Conservation (phyloP, 148 eudicot species). For the Arctostaphylos glauca region DNA sequence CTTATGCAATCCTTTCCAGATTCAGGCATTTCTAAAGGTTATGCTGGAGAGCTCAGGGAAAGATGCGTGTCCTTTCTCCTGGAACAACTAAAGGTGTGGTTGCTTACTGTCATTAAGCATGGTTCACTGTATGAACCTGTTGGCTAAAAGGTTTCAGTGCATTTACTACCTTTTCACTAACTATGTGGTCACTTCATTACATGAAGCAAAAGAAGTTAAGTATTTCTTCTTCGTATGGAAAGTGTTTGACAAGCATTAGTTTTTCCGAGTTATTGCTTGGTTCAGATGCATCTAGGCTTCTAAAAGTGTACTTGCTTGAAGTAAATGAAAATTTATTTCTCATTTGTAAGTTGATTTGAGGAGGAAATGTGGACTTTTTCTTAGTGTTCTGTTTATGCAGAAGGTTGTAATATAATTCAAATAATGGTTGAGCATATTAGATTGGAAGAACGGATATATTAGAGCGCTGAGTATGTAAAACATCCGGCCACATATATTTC, state of each 20-base stretch:
- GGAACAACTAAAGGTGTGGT: slow-evolving; percentile 60
- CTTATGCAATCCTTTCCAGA: slow-evolving; percentile 36
- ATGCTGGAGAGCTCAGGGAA: slow-evolving; percentile 58
- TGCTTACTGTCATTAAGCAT: background rate
- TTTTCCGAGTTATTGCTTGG: background rate
- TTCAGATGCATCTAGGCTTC: background rate
- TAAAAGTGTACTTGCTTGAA: background rate
- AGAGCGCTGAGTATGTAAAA: background rate
- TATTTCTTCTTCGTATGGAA: background rate
- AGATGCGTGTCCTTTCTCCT: slow-evolving; percentile 68
- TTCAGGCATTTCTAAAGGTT: slow-evolving; percentile 60
- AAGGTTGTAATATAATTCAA: background rate
- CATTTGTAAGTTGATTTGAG: background rate
- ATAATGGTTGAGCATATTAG: background rate
- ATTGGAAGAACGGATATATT: background rate
- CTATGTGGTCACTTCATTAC: background rate
- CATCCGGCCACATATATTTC: background rate
- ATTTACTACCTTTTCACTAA: background rate
- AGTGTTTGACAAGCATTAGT: background rate
- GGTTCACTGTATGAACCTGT: background rate
- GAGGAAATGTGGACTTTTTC: background rate
- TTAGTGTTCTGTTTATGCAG: background rate
- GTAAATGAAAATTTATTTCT: background rate
- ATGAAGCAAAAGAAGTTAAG: background rate
- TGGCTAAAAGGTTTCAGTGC: background rate